Evolutionary conservation across 2,329 filamentous ascomycete species (phyloP).

Genomic region (Botrytis tulipae): DNA sequence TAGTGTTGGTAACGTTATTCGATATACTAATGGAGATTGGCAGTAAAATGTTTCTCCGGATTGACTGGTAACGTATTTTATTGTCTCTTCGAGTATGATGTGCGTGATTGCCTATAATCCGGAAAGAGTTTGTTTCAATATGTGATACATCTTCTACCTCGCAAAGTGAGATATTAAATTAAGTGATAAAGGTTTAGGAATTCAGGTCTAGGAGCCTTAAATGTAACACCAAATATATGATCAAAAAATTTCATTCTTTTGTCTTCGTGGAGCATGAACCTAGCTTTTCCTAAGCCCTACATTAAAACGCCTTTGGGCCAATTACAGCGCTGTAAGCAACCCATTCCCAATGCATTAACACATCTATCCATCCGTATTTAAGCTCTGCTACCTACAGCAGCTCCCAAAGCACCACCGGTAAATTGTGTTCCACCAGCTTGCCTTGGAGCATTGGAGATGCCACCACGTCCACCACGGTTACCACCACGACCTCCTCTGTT

Average conservation of each 20-base stretch:
- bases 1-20: not conserved
- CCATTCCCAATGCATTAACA: slow-evolving; percentile 38
- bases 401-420: slow-evolving; percentile 75
- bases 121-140: too few species aligned
- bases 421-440: slow-evolving; percentile 75
- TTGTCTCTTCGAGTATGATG: not conserved
- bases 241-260: slow-evolving; percentile 10
- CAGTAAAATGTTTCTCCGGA: not conserved
- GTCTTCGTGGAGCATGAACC: slow-evolving; percentile 19
- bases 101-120: not conserved
- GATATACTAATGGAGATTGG: not conserved
- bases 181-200: not conserved
- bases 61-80: not conserved
- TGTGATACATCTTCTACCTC: not conserved
- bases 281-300: slow-evolving; percentile 38
- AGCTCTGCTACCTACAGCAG: slow-evolving; percentile 54
- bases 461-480: slow-evolving; percentile 57
- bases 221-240: not conserved
- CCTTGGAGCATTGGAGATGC: slow-evolving; percentile 59
- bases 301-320: slow-evolving; percentile 36
- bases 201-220: not conserved
- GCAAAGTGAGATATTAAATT: not conserved
- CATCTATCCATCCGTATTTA: slow-evolving; percentile 40
- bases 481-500: slow-evolving; percentile 62
- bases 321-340: slow-evolving; percentile 33